Evolutionary conservation across 1,284 basidiomycete genomes (phyloP), one percentile per base, ranked within the genome.

Genomic region (Mycena sp.): DNA sequence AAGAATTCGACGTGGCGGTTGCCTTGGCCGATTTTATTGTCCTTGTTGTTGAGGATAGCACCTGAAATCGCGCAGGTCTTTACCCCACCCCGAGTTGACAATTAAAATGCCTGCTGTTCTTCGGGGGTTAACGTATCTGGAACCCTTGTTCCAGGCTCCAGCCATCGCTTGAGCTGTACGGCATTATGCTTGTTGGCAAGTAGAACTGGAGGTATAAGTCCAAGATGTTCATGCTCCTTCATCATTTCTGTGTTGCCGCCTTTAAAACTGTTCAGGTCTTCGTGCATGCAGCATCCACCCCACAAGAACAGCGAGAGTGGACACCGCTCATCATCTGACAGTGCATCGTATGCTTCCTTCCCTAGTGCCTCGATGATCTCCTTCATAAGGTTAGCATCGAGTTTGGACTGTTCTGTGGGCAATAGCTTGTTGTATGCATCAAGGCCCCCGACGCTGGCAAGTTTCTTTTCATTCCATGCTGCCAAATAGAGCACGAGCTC

Each of bases 251-350:
- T n/a, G 49, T 67, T 69, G 0, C 76, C 74, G 2, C 69, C 69
- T 53, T 73, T 71, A 21, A 65, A 61, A 10, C 64, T 58, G 58
- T 74, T 74, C 52, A 70, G 41, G n/a, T 72, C 71, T 38, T 73
- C 71, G 49, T 73, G 71, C 72, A 73, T 73, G 23, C 63, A 62
- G 44, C 71, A 74, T 5, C 71, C 71, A 17, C 53, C 49, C 68
- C 69, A 72, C 4, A 70, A 40, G 37, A 35, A 70, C 61, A 23
- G 49, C 44, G 26, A 58, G 38, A 26, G 56, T 21, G 6, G 28
- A 29, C 37, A 58, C 32, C 50, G 68, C 50, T 32, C 64, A 56
- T 26, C 49, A 46, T 12, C 58, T 29, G 25, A 72, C 73, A 72
- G 63, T 4, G 30, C 44, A 3, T 44, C 55, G 46, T 57, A 65